Evolutionary conservation across 1,284 basidiomycete species (phyloP), one percentile per base, ranked within the genome.

Genomic region (Mrakiaceae sp.): DNA sequence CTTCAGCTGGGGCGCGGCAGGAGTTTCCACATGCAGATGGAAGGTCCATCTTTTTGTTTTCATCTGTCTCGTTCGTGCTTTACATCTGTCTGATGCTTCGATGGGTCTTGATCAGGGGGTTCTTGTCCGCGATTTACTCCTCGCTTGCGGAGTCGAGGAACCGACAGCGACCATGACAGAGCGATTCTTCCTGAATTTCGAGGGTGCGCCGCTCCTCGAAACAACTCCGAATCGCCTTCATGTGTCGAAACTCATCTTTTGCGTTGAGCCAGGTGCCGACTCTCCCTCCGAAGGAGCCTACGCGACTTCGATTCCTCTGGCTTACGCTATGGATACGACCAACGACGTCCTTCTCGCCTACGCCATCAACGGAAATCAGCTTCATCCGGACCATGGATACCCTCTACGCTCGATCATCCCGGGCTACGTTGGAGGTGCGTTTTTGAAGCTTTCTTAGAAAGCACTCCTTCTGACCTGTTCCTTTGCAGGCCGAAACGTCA

Each of bases 331-430:
- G 58, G 66, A 67, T 49, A 43, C 60, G 44, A 59, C 54, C 49
- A 69, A 68, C 42, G 68, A 69, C 47, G 68, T 69, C 8, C 55
- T 69, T 46, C 63, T 69, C 9, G 68, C 67, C 14, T 69, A 67
- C 16, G 67, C 63, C 27, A 87, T 87, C 84, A 87, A 87, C 67
- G 81, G 79, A 14, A 79, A 83, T 63, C 75, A 79, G 0, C 75
- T 88, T 10, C 79, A 80, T 12, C 78, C 84, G 1, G 81, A 84
- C 58, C 86, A 86, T 64, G 87, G 87, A 0, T 85, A 81, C 6
- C 87, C 87, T 0, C 70, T 88, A n/a, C 81, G 87, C 7, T 74
- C 85, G 3, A 81, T 88, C 49, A 82, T 85, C 2, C 87, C 87
- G 0, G 86, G 87, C 1, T 83, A 81, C 70, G 79, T 83, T 11